Evolutionary conservation across 2,329 filamentous ascomycete genomes (phyloP).

Genomic region (Aspergillus sp.): DNA sequence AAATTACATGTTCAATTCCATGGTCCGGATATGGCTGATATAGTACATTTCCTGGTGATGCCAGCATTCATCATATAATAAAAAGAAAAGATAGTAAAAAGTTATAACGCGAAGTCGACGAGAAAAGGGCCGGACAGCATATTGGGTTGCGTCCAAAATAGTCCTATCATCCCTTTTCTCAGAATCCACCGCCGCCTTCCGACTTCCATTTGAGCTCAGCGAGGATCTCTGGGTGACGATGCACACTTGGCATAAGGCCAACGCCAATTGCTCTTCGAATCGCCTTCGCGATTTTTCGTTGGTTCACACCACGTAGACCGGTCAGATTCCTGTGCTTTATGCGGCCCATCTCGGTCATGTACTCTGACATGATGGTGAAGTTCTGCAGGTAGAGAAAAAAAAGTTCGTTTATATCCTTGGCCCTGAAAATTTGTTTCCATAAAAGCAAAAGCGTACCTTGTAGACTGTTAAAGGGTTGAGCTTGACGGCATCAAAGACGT

Average conservation of each 20-base stretch:
- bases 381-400: slow-evolving; percentile 59
- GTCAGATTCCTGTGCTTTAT: slow-evolving; percentile 77
- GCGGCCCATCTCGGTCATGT: slow-evolving; percentile 77
- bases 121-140: neutral
- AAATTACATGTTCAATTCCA: slow-evolving; percentile 4
- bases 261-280: slow-evolving; percentile 84
- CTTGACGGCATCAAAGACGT: slow-evolving; percentile 77
- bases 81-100: neutral
- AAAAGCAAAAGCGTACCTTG: slow-evolving; percentile 61
- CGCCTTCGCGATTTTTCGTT: slow-evolving; percentile 89
- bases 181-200: slow-evolving; percentile 24
- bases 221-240: slow-evolving; percentile 82
- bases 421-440: slow-evolving; percentile 9
- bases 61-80: slow-evolving; percentile 11
- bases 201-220: slow-evolving; percentile 37
- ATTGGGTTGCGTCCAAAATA: neutral
- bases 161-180: neutral
- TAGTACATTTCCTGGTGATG: slow-evolving; percentile 10
- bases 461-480: slow-evolving; percentile 83
- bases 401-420: neutral
- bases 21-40: slow-evolving; percentile 3
- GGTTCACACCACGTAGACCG: slow-evolving; percentile 82
- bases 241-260: slow-evolving; percentile 87
- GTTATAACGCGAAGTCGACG: neutral
- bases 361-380: slow-evolving; percentile 87